Conservation (phyloP, 768 basidiomycete genomes). For the Termitomyces sp. region DNA sequence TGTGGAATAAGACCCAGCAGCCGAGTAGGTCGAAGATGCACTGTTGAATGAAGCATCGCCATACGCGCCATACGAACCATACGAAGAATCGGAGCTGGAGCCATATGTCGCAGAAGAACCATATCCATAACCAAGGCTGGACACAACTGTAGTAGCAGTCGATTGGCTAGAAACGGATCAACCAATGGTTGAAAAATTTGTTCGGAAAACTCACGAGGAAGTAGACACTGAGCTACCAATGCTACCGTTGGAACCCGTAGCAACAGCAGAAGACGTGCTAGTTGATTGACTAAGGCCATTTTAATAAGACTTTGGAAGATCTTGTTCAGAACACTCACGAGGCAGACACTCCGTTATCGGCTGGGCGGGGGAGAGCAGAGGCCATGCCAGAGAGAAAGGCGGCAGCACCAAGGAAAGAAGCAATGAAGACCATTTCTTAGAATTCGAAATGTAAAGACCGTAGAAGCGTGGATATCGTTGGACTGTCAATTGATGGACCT, state of each 20-base stretch:
- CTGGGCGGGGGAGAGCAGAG: conserved; percentile 43
- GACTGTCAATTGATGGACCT: conserved; percentile 43
- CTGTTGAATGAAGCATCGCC: conserved; percentile 18
- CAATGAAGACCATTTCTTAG: conserved; percentile 58
- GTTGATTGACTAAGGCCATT: conserved; percentile 3
- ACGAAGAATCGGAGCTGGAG: conserved; percentile 18
- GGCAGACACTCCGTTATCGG: conserved; percentile 27
- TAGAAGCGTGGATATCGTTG: conserved; percentile 41
- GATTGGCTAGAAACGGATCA: conserved; percentile 1
- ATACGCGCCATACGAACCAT: conserved; percentile 22
- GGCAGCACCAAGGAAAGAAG: conserved; percentile 51
- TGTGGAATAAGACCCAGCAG: conserved; percentile 30
- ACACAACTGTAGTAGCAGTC: not conserved
- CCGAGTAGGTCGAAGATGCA: conserved; percentile 21
- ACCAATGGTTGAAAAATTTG: not conserved
- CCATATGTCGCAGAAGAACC: conserved; percentile 10
- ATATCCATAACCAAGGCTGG: conserved; percentile 10
- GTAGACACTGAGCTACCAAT: conserved; percentile 30
- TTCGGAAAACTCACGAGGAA: conserved; percentile 28
- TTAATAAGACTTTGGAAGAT: not conserved
- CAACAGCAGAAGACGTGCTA: not conserved
- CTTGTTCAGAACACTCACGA: conserved; percentile 25
- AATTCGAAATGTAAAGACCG: conserved; percentile 34
- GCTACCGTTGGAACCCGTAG: conserved; percentile 1
- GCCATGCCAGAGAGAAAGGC: conserved; percentile 50